Conservation (phyloP, 2,329 filamentous ascomycete species). For the Aspergillus novofumigatus region DNA sequence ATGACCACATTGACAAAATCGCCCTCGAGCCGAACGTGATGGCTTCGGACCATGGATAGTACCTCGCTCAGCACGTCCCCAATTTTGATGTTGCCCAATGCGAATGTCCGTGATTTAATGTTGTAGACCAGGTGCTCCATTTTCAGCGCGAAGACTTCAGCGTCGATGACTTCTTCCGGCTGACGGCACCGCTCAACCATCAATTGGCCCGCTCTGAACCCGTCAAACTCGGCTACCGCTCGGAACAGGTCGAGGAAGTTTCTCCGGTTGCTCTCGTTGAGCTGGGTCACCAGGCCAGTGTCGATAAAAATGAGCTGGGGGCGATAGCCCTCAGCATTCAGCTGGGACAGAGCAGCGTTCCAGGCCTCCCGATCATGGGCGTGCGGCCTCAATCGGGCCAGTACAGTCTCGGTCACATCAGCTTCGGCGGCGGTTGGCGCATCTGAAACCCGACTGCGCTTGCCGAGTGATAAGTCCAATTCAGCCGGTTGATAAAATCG, state of each 20-base stretch:
- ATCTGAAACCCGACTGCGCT: constrained; percentile 39
- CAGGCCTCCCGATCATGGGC: constrained; percentile 65
- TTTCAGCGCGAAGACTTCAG: constrained; percentile 86
- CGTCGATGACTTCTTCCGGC: constrained; percentile 81
- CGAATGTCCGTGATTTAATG: constrained; percentile 86
- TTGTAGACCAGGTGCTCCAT: constrained; percentile 95
- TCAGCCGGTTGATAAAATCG: constrained; percentile 86
- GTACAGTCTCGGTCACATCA: constrained; percentile 83
- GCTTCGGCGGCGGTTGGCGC: constrained; percentile 49
- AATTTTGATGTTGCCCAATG: constrained; percentile 90
- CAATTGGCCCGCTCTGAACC: constrained; percentile 87
- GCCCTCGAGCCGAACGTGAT: constrained; percentile 91
- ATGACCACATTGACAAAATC: constrained; percentile 99
- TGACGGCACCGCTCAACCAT: constrained; percentile 96
- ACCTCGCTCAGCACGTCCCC: constrained; percentile 92
- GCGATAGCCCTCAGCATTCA: constrained; percentile 83
- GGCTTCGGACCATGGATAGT: constrained; percentile 80
- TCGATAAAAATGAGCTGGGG: constrained; percentile 98
- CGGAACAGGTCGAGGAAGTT: constrained; percentile 98
- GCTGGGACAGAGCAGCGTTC: constrained; percentile 66
- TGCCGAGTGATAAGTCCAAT: constrained; percentile 58
- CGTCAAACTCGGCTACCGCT: constrained; percentile 92
- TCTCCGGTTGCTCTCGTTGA: constrained; percentile 76
- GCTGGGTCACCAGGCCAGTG: constrained; percentile 88
- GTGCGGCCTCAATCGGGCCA: constrained; percentile 72